Evolutionary conservation across 225 moss, liverwort and hornwort genomes (phyloP).

Genomic region (Antitrichia curtipendula): DNA sequence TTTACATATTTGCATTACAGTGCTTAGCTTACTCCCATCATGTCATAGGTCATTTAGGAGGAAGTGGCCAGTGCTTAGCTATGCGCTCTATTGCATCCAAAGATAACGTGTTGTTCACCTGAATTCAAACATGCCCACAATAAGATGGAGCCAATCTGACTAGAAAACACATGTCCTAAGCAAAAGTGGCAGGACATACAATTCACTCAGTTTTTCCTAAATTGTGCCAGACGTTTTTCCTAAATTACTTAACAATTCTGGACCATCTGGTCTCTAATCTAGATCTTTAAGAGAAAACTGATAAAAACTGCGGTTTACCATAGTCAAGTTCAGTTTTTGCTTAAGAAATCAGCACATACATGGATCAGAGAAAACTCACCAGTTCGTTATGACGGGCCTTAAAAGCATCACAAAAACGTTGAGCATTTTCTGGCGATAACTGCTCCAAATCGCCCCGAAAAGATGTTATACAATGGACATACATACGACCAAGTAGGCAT

Average conservation of each 20-base stretch:
- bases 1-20: slow-evolving; percentile 13
- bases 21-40: background rate
- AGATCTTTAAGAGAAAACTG: no score
- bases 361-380: slow-evolving; percentile 6
- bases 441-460: background rate
- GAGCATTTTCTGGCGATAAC: slow-evolving; percentile 29
- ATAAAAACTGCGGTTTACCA: background rate
- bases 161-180: background rate
- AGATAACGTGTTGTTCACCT: slow-evolving; percentile 50
- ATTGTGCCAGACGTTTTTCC: background rate
- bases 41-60: slow-evolving; percentile 6
- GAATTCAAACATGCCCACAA: background rate
- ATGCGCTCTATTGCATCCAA: slow-evolving; percentile 55
- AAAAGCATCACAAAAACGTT: slow-evolving; percentile 33
- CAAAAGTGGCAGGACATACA: background rate
- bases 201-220: background rate
- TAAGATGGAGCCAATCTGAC: background rate
- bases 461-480: background rate
- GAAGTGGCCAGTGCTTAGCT: slow-evolving; percentile 42
- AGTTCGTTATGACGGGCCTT: slow-evolving; percentile 38
- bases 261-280: background rate
- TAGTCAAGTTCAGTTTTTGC: background rate
- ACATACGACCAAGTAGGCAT: background rate
- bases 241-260: background rate
- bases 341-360: background rate